Evolutionary conservation across 805 yeast genomes (phyloP).

Genomic region (Saccharomycopsis sp.): DNA sequence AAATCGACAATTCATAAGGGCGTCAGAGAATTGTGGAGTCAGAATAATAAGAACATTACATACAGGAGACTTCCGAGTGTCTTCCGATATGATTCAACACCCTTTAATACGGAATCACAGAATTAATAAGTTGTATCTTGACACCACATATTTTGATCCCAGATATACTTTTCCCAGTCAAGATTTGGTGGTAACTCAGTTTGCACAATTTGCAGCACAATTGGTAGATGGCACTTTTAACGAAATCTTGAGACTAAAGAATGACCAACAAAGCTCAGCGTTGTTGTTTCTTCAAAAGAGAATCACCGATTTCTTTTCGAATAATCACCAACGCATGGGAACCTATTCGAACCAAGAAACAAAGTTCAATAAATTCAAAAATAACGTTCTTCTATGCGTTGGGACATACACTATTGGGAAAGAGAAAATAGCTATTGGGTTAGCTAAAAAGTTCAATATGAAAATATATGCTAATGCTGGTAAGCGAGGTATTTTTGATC

Average conservation of each 20-base stretch:
- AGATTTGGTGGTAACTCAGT: slow-evolving; percentile 48
- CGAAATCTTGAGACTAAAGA: slow-evolving; percentile 13
- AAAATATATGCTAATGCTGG: slow-evolving; percentile 45
- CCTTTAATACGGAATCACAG: slow-evolving; percentile 21
- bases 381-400: slow-evolving; percentile 49
- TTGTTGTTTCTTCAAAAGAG: slow-evolving; percentile 22
- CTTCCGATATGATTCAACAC: slow-evolving; percentile 38
- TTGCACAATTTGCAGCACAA: slow-evolving; percentile 43
- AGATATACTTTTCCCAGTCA: slow-evolving; percentile 72
- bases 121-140: slow-evolving; percentile 66
- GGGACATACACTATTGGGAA: slow-evolving; percentile 94
- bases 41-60: slow-evolving; percentile 43
- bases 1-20: slow-evolving; percentile 10
- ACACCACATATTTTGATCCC: slow-evolving; percentile 83
- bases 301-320: slow-evolving; percentile 30
- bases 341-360: too few species aligned
- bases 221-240: slow-evolving; percentile 22
- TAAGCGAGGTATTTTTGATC: slow-evolving; percentile 38
- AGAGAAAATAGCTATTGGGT: slow-evolving; percentile 67
- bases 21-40: slow-evolving; percentile 24
- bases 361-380: slow-evolving; percentile 7
- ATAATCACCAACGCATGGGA: neutral
- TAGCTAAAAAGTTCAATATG: slow-evolving; percentile 44
- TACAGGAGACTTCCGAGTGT: slow-evolving; percentile 90
- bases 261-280: slow-evolving; percentile 8